Evolutionary conservation across 805 yeast genomes (phyloP), one percentile per base, ranked within the genome.

Genomic region (Pichia exigua): DNA sequence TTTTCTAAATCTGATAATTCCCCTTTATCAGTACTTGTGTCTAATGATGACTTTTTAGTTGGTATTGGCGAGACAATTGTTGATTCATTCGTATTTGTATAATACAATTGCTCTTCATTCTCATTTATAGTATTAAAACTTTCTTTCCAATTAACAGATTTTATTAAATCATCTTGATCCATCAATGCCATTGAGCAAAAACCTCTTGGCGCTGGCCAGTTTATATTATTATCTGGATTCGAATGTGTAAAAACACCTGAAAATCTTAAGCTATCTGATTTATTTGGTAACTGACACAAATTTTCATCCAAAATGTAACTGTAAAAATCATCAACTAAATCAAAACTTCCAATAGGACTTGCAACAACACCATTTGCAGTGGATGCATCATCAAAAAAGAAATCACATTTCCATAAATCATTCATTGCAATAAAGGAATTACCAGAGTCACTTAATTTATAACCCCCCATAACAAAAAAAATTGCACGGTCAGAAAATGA

Each of bases 381-480:
- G 17, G 61, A 65, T 21, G 58, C 52, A n/a, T 52, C 70, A 66
- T 68, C 44, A 69, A 65, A 52, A 26, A 66, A 61, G 8, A 71
- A 52, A 51, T 66, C 69, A 49, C 63, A 58, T 53, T 58, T 61
- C 71, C 71, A 66, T 24, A 65, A 45, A 47, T 67, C 70, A 54
- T 66, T 66, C 55, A 61, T 66, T 55, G 59, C 70, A 60, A 42
- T 62, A 54, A 40, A 75, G 4, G 52, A 17, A 22, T 52, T 54
- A 5, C 57, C 55, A 9, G 67, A 67, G 48, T 65, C 71, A n/a
- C 27, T 22, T 43, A 67, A 64, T 45, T 65, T 64, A 59, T 73
- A 78, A 1, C 83, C 82, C 21, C 82, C 82, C 70, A 75, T 72
- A 5, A 77, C 68, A 42, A 72, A 71, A 1, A 66, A 53, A 4